Evolutionary conservation across 2,329 filamentous ascomycete genomes (phyloP), one percentile per base, ranked within the genome.

Genomic region (Parafenestella ontariensis): DNA sequence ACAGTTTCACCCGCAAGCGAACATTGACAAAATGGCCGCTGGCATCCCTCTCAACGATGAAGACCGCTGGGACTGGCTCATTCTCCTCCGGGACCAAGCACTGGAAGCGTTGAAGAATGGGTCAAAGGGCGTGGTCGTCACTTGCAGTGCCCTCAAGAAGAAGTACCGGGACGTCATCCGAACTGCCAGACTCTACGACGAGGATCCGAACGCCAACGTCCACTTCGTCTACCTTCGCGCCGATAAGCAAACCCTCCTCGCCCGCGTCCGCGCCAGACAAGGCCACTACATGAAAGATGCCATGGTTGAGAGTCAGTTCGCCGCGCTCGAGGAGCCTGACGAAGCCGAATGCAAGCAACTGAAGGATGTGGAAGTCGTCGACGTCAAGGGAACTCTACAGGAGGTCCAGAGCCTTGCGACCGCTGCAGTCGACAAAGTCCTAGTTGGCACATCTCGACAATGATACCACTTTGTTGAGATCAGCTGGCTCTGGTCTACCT

Each of bases 1-100:
- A 5, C 17, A 82, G 80, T 82, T 77, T 64, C 82, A 84, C 66
- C 80, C 81, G 1, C 73, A 76, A 31, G 69, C 75, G 10, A 82
- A 83, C 54, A 78, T 83, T 29, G 88, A 93, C 49, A 99, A 98
- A 78, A 99, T 99, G 95, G 83, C 85, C 70, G 83, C 83, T 64
- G 91, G 91, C 64, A 88, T 87, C 52, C 92, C 95, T 2, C 83
- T 99, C 31, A 96, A 90, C 51, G 95, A 99, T 72, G 89, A 88
- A 55, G 95, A 99, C 78, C 89, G 95, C 61, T 98, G 95, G 95
- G 94, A 97, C 80, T 99, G 95, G 95, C 87, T 99, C 17, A 80
- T 81, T 49, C 63, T 75, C 6, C 75, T 82, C 9, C 78, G 81
- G 61, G 77, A 82, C 61, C 69, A 79, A 62, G 75, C 79, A 3